A percentile compares a stretch with the other conserved stretches of the same genome.
Evolutionary conservation across 2,329 filamentous ascomycete species (phyloP).

Genomic region (Capronia epimyces): DNA sequence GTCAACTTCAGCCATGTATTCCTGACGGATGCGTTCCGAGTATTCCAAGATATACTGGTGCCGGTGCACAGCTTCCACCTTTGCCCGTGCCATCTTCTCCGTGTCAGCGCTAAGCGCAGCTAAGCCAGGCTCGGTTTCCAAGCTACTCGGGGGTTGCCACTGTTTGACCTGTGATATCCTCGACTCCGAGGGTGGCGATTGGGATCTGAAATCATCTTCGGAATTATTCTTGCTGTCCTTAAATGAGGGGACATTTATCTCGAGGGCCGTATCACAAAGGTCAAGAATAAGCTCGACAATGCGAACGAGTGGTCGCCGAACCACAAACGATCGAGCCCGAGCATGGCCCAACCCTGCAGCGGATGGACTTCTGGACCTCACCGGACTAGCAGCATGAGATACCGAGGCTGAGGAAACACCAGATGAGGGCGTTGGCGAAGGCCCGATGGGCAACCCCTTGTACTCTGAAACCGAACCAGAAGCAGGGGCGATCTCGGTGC

Average conservation of each 20-base stretch:
- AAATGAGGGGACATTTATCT: slow-evolving; percentile 89
- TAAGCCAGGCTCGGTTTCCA: slow-evolving; percentile 89
- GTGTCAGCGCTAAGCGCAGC: slow-evolving; percentile 85
- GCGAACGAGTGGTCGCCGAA: slow-evolving; percentile 79
- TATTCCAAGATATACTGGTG: slow-evolving; percentile 94
- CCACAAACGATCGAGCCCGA: slow-evolving; percentile 84
- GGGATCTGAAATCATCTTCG: slow-evolving; percentile 73
- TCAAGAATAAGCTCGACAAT: slow-evolving; percentile 94
- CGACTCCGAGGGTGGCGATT: slow-evolving; percentile 93
- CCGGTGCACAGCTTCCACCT: slow-evolving; percentile 87
- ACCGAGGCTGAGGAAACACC: slow-evolving; percentile 63
- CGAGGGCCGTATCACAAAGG: slow-evolving; percentile 88
- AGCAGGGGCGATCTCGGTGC: slow-evolving; percentile 44
- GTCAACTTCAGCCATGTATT: slow-evolving; percentile 87
- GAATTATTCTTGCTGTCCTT: slow-evolving; percentile 68
- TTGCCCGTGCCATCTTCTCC: slow-evolving; percentile 73
- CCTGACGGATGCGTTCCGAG: slow-evolving; percentile 86
- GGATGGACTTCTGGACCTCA: slow-evolving; percentile 59
- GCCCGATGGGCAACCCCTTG: slow-evolving; percentile 71
- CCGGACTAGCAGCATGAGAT: slow-evolving; percentile 55
- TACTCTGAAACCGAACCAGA: slow-evolving; percentile 61
- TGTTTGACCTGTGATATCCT: slow-evolving; percentile 89
- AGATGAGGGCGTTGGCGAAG: slow-evolving; percentile 61
- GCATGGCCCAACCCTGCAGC: slow-evolving; percentile 67
- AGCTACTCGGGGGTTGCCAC: slow-evolving; percentile 88